phyloP scores from a whole-genome alignment of 371 early-diverging fungal species.

The Zancudomyces culisetae region DNA sequence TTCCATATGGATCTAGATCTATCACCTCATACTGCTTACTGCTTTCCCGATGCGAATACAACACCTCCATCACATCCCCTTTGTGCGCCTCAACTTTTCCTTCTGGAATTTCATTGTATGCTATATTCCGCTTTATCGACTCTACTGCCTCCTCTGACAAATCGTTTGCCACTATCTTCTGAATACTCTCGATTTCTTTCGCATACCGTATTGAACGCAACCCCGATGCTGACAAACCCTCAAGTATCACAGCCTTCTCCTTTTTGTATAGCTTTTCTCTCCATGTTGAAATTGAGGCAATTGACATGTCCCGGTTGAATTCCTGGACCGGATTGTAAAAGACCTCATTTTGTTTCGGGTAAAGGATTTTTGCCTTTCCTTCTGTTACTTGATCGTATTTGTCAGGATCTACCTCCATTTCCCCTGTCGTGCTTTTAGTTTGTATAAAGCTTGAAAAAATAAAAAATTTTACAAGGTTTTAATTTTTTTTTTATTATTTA shows the following conservation, averaged over 20 bases:
- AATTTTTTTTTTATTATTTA: too few species aligned
- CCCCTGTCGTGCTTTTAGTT: too few species aligned
- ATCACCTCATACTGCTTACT: conserved; percentile 57
- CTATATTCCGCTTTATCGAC: conserved; percentile 75
- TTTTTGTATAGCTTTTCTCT: conserved; percentile 17
- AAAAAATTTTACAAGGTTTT: too few species aligned
- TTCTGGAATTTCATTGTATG: conserved; percentile 56
- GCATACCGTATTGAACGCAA: conserved; percentile 96
- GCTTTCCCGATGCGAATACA: conserved; percentile 52
- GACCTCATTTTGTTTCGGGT: conserved; percentile 76
- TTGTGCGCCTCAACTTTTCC: conserved; percentile 54
- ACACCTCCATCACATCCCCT: conserved; percentile 68
- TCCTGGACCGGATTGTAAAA: conserved; percentile 99
- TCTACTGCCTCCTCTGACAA: conserved; percentile 76
- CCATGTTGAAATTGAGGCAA: conserved; percentile 83
- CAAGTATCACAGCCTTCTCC: conserved; percentile 54
- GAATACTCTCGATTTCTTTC: conserved; percentile 75
- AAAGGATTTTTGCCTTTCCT: conserved; percentile 74
- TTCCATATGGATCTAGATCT: conserved; percentile 98
- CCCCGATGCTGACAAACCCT: conserved; percentile 98
- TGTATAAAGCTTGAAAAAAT: too few species aligned
- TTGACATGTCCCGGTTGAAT: conserved; percentile 93
- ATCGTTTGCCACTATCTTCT: conserved; percentile 86
- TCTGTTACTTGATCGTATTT: conserved; percentile 46
- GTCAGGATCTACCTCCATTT: too few species aligned